Evolutionary conservation across 1,284 basidiomycete genomes (phyloP).

Genomic region (Hemileia vastatrix): DNA sequence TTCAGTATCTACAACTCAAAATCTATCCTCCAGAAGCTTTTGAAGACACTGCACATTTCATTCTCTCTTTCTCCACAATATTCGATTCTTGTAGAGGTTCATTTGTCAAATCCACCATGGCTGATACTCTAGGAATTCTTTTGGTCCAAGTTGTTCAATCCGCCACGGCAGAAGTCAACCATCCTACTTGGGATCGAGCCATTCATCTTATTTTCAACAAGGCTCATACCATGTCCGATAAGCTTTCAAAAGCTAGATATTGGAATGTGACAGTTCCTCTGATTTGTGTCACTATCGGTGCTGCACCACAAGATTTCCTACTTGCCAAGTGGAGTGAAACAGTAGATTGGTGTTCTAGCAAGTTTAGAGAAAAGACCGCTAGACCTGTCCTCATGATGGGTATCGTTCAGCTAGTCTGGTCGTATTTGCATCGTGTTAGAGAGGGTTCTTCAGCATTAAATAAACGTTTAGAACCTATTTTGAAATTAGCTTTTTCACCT

Average conservation of each 20-base stretch:
- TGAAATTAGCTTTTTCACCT: slow-evolving; percentile 70
- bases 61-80: slow-evolving; percentile 68
- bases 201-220: slow-evolving; percentile 75
- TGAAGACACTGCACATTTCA: slow-evolving; percentile 85
- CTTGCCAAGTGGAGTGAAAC: slow-evolving; percentile 61
- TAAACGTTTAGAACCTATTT: slow-evolving; percentile 63
- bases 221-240: slow-evolving; percentile 67
- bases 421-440: slow-evolving; percentile 83
- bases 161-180: slow-evolving; percentile 90
- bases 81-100: slow-evolving; percentile 77
- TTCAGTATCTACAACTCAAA: slow-evolving; percentile 46
- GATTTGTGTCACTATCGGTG: slow-evolving; percentile 70
- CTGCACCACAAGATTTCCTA: slow-evolving; percentile 76
- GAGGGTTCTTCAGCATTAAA: slow-evolving; percentile 70
- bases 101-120: slow-evolving; percentile 72
- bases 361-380: slow-evolving; percentile 57
- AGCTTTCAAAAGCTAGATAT: slow-evolving; percentile 67
- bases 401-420: slow-evolving; percentile 76
- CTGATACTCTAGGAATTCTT: slow-evolving; percentile 67
- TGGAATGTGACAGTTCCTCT: slow-evolving; percentile 82
- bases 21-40: slow-evolving; percentile 89
- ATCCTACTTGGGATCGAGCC: slow-evolving; percentile 86
- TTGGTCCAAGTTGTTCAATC: slow-evolving; percentile 50
- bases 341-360: slow-evolving; percentile 8
- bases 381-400: slow-evolving; percentile 71